These are phyloP conservation scores for Aurinia saxatilis DNA, from an alignment of 345 rosid species.

Conservation along the genomic window DNA sequence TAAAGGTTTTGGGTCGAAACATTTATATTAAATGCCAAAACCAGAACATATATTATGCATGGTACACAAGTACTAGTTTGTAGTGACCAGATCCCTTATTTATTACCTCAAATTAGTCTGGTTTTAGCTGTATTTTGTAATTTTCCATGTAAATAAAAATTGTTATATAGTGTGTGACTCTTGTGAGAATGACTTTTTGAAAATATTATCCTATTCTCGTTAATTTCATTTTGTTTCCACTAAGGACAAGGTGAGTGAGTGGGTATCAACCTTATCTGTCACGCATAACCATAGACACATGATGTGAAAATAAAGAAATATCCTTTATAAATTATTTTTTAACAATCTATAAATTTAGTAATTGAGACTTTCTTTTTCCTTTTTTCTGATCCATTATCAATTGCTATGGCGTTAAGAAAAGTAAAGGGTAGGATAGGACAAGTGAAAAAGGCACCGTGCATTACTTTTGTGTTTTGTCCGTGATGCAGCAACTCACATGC, in stretches of 20 bases:
- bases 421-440: conserved; percentile 9
- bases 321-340: neutral
- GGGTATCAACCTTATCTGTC: conserved; percentile 19
- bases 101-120: no score
- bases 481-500: conserved; percentile 11
- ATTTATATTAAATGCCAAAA: no score
- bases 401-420: neutral
- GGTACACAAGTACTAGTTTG: no score
- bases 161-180: no score
- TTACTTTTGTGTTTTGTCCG: conserved; percentile 11
- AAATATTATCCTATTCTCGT: no score
- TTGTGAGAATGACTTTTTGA: no score
- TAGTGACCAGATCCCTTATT: no score
- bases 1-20: no score
- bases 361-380: no score
- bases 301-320: conserved; percentile 9
- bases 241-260: conserved; percentile 19
- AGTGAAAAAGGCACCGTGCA: conserved; percentile 1
- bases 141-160: no score
- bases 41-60: no score
- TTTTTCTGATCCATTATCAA: neutral
- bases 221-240: neutral
- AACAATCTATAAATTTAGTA: neutral
- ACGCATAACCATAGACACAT: conserved; percentile 13
- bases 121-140: no score